Percentiles rank a stretch among this genome's conserved stretches.
Evolutionary conservation across 2,329 filamentous ascomycete genomes (phyloP).

Genomic region (Didymella keratinophila): DNA sequence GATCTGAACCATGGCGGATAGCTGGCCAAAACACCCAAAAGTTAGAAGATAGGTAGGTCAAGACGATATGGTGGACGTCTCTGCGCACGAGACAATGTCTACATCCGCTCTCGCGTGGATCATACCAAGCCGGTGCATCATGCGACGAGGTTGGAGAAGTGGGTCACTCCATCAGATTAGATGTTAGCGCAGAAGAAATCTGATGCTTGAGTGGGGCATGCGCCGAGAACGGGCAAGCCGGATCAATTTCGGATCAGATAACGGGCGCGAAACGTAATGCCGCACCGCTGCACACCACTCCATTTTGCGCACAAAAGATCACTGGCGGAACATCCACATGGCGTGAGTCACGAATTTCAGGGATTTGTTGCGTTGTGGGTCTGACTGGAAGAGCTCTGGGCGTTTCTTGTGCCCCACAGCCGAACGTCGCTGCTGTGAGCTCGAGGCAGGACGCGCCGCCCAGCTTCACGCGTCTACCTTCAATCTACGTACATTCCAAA

Average conservation of each 20-base stretch:
- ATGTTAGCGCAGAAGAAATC: conserved; percentile 8
- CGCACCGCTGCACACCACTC: neutral
- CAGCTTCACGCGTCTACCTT: neutral
- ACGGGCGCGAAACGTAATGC: neutral
- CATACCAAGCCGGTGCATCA: neutral
- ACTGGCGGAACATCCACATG: neutral
- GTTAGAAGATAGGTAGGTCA: neutral
- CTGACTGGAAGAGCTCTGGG: neutral
- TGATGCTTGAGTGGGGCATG: neutral
- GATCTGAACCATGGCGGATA: conserved; percentile 7
- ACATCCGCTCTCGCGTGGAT: neutral
- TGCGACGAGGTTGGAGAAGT: conserved; percentile 1
- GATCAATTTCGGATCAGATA: conserved; percentile 8
- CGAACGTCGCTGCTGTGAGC: neutral
- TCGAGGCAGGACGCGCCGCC: neutral
- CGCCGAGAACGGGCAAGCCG: neutral
- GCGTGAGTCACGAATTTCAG: neutral
- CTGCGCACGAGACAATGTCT: neutral
- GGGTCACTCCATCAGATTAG: conserved; percentile 15
- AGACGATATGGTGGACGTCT: neutral
- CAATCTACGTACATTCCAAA: neutral
- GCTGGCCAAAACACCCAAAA: neutral
- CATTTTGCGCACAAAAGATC: neutral
- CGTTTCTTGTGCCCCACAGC: conserved; percentile 1
- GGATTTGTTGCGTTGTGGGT: neutral